Percentiles rank a stretch among this genome's conserved stretches.
phyloP scores from a whole-genome alignment of 1,284 basidiomycete genomes.

The Clitocybe nebularis region DNA sequence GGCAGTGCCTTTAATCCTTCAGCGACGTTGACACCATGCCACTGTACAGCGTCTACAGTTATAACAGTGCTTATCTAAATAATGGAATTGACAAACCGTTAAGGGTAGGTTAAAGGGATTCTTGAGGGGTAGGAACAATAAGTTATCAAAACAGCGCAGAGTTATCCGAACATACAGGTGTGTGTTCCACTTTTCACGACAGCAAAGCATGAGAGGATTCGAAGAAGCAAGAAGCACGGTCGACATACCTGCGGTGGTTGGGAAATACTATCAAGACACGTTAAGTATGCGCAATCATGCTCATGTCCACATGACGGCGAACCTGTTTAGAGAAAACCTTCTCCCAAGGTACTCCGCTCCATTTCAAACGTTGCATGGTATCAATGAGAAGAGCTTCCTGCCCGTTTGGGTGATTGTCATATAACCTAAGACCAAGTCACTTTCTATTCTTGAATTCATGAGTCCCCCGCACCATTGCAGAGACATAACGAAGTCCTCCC shows the following conservation, averaged over 20 bases:
- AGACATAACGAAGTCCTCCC: constrained; percentile 54
- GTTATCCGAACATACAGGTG: constrained; percentile 16
- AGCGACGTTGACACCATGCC: constrained; percentile 59
- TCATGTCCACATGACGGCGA: not conserved
- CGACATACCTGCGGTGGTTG: constrained; percentile 27
- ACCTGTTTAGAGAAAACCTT: constrained; percentile 33
- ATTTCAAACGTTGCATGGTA: constrained; percentile 52
- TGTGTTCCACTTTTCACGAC: constrained; percentile 21
- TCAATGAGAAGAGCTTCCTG: constrained; percentile 48
- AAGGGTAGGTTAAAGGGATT: constrained; percentile 35
- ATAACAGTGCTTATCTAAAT: not conserved
- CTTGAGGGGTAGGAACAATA: too few species aligned
- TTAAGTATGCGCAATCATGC: not conserved
- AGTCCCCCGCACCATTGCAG: constrained; percentile 47
- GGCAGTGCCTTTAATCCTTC: constrained; percentile 56
- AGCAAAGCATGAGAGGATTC: too few species aligned
- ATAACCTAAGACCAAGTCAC: constrained; percentile 49
- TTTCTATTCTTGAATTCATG: too few species aligned
- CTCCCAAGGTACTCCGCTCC: constrained; percentile 52
- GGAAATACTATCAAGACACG: constrained; percentile 35
- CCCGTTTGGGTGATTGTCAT: constrained; percentile 48
- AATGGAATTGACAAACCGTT: constrained; percentile 21
- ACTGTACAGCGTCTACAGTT: constrained; percentile 22
- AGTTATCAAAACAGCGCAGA: too few species aligned
- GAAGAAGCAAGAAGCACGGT: too few species aligned